phyloP scores from a whole-genome alignment of 1,139 yeast species.

The Waltiozyma sp. region DNA sequence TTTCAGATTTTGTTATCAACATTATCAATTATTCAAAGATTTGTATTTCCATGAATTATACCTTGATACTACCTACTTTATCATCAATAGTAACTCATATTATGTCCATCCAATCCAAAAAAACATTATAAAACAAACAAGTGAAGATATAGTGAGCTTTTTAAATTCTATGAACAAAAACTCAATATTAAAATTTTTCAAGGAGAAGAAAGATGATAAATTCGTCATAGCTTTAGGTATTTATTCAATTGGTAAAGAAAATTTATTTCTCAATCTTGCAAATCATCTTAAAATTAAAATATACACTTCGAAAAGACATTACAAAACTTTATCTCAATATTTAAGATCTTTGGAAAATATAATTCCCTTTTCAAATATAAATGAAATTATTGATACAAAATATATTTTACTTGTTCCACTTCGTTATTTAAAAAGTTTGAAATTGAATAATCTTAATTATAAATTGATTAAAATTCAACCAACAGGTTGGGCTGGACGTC shows the following conservation, averaged over 20 bases:
- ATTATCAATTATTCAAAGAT: constrained; percentile 23
- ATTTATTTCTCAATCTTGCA: constrained; percentile 64
- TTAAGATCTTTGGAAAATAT: background rate
- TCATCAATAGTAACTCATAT: constrained; percentile 62
- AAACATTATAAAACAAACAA: constrained; percentile 47
- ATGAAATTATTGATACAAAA: background rate
- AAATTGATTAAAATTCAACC: constrained; percentile 54
- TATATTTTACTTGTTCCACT: background rate
- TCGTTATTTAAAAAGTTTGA: background rate
- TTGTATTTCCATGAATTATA: constrained; percentile 48
- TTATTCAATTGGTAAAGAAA: constrained; percentile 86
- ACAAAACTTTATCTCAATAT: constrained; percentile 1
- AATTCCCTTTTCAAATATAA: no score
- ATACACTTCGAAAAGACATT: constrained; percentile 19
- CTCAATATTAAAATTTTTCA: constrained; percentile 31
- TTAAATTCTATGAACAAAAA: constrained; percentile 19
- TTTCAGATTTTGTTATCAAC: constrained; percentile 55
- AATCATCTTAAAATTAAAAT: constrained; percentile 39
- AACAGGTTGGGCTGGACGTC: constrained; percentile 61
- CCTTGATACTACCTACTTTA: constrained; percentile 73
- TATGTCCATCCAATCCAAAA: constrained; percentile 49
- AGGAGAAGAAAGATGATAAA: constrained; percentile 15
- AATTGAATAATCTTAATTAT: background rate
- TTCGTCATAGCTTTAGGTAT: constrained; percentile 73
- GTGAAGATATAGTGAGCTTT: constrained; percentile 36